Conservation (phyloP, 306 rosid genomes). For the Psophocarpus tetragonolobus region DNA sequence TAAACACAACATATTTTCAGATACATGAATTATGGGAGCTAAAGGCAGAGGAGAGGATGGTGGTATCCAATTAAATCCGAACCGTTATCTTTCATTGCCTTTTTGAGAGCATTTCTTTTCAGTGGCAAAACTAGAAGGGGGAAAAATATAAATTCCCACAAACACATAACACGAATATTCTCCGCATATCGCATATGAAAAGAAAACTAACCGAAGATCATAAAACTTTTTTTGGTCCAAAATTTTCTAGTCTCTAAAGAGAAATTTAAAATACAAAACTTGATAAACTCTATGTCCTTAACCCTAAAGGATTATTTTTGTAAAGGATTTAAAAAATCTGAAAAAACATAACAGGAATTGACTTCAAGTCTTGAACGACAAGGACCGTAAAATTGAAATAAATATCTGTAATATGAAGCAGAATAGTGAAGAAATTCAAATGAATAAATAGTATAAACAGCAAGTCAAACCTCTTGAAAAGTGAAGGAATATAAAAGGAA, state of each 20-base stretch:
- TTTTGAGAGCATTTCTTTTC: background rate
- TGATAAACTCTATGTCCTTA: too few relatives aligned
- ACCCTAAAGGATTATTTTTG: background rate
- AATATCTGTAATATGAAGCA: background rate
- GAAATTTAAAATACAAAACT: background rate
- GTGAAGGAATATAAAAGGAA: background rate
- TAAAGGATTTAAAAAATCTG: background rate
- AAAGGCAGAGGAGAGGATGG: too few relatives aligned
- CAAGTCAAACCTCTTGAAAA: slow-evolving; percentile 22
- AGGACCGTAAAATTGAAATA: background rate
- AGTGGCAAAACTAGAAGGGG: background rate
- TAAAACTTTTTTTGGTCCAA: background rate
- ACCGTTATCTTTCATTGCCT: background rate
- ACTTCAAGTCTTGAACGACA: background rate
- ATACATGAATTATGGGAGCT: too few relatives aligned
- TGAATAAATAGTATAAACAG: background rate
- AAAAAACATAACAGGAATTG: background rate
- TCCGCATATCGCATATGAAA: background rate
- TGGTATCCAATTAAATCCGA: background rate
- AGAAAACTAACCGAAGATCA: background rate
- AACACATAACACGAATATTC: background rate
- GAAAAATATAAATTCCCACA: background rate
- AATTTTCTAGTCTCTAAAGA: background rate
- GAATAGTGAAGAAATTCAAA: background rate
- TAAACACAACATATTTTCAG: too few relatives aligned